Evolutionary conservation across 345 rosid genomes (phyloP).

Genomic region (Reutealis trisperma): DNA sequence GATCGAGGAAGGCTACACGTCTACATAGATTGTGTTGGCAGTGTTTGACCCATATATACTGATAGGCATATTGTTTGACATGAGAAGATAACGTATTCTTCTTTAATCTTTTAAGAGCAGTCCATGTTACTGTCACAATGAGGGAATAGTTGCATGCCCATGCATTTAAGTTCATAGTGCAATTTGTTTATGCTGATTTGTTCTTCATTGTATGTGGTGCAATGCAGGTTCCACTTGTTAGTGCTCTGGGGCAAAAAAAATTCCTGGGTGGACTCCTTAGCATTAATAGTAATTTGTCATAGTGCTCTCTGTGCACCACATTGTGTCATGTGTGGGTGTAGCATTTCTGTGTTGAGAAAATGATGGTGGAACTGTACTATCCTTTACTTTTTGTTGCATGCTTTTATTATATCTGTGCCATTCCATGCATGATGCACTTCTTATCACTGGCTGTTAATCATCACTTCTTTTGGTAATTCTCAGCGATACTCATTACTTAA

Average conservation of each 20-base stretch:
- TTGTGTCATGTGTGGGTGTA: neutral
- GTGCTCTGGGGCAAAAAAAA: neutral
- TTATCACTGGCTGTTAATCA: neutral
- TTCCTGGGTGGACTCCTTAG: neutral
- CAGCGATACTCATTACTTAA: neutral
- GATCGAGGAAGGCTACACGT: too few relatives aligned
- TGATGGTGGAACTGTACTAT: neutral
- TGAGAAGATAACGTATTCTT: neutral
- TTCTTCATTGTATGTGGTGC: neutral
- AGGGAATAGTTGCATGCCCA: neutral
- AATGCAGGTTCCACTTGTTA: neutral
- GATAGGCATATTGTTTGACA: neutral
- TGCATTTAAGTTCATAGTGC: neutral
- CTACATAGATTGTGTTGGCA: too few relatives aligned
- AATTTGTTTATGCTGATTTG: neutral
- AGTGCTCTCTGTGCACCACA: neutral
- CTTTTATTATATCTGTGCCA: neutral
- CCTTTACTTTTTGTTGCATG: neutral
- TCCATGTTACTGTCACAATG: neutral
- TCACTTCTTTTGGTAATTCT: too few relatives aligned
- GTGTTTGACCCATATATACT: neutral
- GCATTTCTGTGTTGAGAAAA: neutral
- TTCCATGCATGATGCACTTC: neutral
- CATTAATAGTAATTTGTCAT: neutral
- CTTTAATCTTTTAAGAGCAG: neutral